A percentile compares a stretch with the other conserved stretches of the same genome.
phyloP scores from a whole-genome alignment of 306 rosid species.

The Boehmeria nivea region DNA sequence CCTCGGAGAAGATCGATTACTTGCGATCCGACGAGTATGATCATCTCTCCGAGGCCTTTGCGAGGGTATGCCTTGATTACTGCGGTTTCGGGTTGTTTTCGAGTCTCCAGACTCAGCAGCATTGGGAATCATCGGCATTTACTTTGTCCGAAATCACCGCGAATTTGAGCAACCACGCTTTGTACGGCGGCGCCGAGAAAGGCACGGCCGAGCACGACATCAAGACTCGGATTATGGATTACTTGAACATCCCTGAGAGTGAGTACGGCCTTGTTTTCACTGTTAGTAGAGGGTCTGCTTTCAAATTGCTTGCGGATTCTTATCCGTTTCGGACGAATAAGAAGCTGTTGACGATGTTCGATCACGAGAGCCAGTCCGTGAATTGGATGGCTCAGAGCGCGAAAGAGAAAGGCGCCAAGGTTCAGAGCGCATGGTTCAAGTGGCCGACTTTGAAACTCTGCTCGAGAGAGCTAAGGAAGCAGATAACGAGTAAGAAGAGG shows the following conservation, averaged over 20 bases:
- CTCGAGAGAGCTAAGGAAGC: slow-evolving; percentile 88
- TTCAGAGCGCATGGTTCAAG: slow-evolving; percentile 82
- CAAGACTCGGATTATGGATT: slow-evolving; percentile 81
- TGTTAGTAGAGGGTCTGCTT: slow-evolving; percentile 97
- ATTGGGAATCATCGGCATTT: slow-evolving; percentile 90
- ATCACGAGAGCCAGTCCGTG: slow-evolving; percentile 97
- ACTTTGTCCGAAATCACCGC: slow-evolving; percentile 91
- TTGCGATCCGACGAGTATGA: slow-evolving; percentile 79
- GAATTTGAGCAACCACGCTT: slow-evolving; percentile 89
- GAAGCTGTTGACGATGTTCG: slow-evolving; percentile 95
- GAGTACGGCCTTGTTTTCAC: slow-evolving; percentile 98
- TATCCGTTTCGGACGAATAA: slow-evolving; percentile 89
- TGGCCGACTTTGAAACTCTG: slow-evolving; percentile 98
- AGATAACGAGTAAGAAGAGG: slow-evolving; percentile 69
- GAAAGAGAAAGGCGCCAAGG: slow-evolving; percentile 87
- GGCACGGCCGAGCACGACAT: slow-evolving; percentile 84
- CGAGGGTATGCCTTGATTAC: slow-evolving; percentile 98
- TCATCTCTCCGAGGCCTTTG: slow-evolving; percentile 50
- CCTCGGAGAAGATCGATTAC: slow-evolving; percentile 79
- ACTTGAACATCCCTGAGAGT: slow-evolving; percentile 82
- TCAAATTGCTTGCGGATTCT: slow-evolving; percentile 79
- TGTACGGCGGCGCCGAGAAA: slow-evolving; percentile 83
- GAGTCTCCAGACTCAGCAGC: slow-evolving; percentile 65
- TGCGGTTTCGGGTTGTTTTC: slow-evolving; percentile 96
- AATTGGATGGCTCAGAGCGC: slow-evolving; percentile 98